phyloP scores from a whole-genome alignment of 2,329 filamentous ascomycete genomes.

The Talaromyces sp. region DNA sequence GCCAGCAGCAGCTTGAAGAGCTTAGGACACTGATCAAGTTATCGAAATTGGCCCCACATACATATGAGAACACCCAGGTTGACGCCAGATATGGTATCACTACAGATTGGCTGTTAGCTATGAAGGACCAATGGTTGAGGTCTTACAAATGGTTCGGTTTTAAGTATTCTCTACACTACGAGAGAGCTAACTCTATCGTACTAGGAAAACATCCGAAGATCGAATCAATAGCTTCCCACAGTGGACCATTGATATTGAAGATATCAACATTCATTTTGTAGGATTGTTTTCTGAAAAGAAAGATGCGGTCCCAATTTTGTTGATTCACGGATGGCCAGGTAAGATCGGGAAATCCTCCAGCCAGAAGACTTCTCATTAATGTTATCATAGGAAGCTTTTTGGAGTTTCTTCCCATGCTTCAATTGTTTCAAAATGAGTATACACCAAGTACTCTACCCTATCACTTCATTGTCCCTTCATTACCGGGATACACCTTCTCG shows the following conservation, averaged over 20 bases:
- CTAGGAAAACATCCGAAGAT: slow-evolving; percentile 38
- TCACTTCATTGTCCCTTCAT: slow-evolving; percentile 35
- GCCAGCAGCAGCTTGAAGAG: slow-evolving; percentile 49
- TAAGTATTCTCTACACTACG: background rate
- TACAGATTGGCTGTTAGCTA: slow-evolving; percentile 50
- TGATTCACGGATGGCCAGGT: slow-evolving; percentile 46
- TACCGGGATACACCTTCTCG: slow-evolving; percentile 36
- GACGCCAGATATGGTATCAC: slow-evolving; percentile 51
- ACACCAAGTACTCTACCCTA: slow-evolving; percentile 31
- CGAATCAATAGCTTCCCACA: slow-evolving; percentile 57
- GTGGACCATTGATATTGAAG: slow-evolving; percentile 49
- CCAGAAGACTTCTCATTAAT: background rate
- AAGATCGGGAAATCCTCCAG: background rate
- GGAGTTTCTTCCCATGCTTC: slow-evolving; percentile 36
- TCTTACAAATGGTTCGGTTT: slow-evolving; percentile 52
- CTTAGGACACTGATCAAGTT: slow-evolving; percentile 52
- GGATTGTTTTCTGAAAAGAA: slow-evolving; percentile 52
- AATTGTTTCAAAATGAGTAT: slow-evolving; percentile 31
- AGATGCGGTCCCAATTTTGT: slow-evolving; percentile 52
- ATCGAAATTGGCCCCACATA: slow-evolving; percentile 52
- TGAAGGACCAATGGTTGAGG: slow-evolving; percentile 48
- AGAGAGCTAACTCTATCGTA: slow-evolving; percentile 23
- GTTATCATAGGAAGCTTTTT: slow-evolving; percentile 32
- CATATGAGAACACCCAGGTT: slow-evolving; percentile 52
- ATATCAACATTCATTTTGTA: slow-evolving; percentile 51